Base-by-base conservation (phyloP, 1,284 basidiomycete species). In the Microbotryum saponariae region DNA sequence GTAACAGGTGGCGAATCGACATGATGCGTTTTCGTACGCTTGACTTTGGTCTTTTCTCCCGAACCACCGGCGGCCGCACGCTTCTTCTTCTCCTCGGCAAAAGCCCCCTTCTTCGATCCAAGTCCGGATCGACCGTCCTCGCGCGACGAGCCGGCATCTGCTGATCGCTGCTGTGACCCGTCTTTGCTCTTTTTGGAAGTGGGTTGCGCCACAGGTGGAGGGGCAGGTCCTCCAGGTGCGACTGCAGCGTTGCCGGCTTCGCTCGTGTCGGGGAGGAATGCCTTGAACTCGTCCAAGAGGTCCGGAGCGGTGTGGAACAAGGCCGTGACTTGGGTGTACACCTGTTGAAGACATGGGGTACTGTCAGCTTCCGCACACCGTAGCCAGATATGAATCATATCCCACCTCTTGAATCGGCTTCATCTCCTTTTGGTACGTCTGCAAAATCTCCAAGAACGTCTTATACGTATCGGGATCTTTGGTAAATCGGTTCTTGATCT, bases 361-460 rank as follows among this genome's bases (percentile, higher is more conserved):
- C 2, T 31, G 10, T 37, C 12, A 23, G n/a, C 23, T 12, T 27
- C 48, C 27, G 14, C 23, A 29, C 21, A 16, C 10, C 48, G 20
- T 50, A 50, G 48, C 9, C 23, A 50, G 7, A 12, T 29, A 23
- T 1, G 27, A 50, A 21, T 27, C 10, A 10, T 60, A 29, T 18
- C 88, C 76, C 74, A 92, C 92, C 73, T 96, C 91, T 66, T 89
- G 86, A 31, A 90, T 83, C 69, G 89, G 85, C 65, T 84, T 83
- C 74, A 91, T 89, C 73, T 97, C 93, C 75, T 93, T 92, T 76
- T 97, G 93, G 77, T 97, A 97, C 37, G 89, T 88, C 79, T 98
- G 94, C 68, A 98, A 78, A 59, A 98, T 93, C 78, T 98, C 94
- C 72, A 98, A 79, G 77, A 98, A 98, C 73, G 91, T 87, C 78